Percentiles rank a stretch among this genome's conserved stretches.
Evolutionary conservation across 257 asterid genomes (phyloP).

Genomic region (Penstemon davidsonii): DNA sequence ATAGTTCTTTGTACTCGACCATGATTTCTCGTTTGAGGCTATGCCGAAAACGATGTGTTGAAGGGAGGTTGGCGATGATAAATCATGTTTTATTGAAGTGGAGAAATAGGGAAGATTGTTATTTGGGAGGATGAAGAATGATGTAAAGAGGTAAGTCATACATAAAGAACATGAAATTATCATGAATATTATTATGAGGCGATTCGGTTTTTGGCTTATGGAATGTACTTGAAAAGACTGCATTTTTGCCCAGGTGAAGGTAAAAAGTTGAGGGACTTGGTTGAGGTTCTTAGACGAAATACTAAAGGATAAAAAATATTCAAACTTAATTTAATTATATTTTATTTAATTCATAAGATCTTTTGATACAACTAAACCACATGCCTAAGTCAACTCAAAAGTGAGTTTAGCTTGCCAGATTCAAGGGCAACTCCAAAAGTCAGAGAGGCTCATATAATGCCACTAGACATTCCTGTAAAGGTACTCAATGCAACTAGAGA

Average conservation of each 20-base stretch:
- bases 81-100: conserved; percentile 24
- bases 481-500: no score
- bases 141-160: conserved; percentile 34
- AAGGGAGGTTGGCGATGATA: conserved; percentile 45
- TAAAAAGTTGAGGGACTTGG: no score
- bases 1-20: conserved; percentile 54
- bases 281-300: no score
- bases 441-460: no score
- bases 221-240: conserved; percentile 27
- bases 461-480: no score
- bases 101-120: conserved; percentile 28
- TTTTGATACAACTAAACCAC: no score
- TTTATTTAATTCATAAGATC: no score
- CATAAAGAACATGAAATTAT: conserved; percentile 32
- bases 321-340: no score
- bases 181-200: conserved; percentile 34
- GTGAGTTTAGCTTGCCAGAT: no score
- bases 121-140: conserved; percentile 32
- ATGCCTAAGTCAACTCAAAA: no score
- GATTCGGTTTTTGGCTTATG: conserved; percentile 30
- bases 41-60: conserved; percentile 76
- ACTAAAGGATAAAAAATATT: no score
- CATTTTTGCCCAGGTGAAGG: conserved; percentile 33
- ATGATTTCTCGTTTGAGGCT: conserved; percentile 56
- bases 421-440: no score